Percentiles rank a stretch among this genome's conserved stretches.
Conservation (phyloP, 306 rosid species). For the Oemleria cerasiformis region DNA sequence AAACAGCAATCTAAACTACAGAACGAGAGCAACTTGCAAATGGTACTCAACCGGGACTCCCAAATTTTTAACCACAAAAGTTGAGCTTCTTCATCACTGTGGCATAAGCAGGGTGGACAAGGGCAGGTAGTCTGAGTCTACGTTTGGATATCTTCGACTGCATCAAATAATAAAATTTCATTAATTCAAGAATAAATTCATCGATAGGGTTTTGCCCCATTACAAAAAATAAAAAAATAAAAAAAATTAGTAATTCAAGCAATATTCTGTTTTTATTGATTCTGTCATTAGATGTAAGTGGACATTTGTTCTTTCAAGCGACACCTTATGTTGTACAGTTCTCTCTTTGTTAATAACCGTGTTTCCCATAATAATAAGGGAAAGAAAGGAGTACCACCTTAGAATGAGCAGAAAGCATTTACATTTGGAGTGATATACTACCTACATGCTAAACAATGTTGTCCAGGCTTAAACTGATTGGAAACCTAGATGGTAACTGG, state of each 20-base stretch:
- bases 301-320: too few relatives aligned
- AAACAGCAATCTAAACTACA: neutral
- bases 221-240: neutral
- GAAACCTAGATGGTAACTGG: too few relatives aligned
- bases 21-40: constrained; percentile 4
- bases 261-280: too few relatives aligned
- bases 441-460: neutral
- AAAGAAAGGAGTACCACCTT: neutral
- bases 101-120: constrained; percentile 76
- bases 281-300: neutral
- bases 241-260: neutral
- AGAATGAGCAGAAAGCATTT: too few relatives aligned
- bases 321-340: too few relatives aligned
- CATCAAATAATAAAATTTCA: constrained; percentile 30
- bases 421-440: too few relatives aligned
- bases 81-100: constrained; percentile 89
- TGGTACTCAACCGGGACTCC: constrained; percentile 18
- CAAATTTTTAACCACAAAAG: constrained; percentile 51
- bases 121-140: constrained; percentile 66
- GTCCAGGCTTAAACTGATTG: neutral
- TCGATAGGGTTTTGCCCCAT: neutral
- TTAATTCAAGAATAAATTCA: neutral
- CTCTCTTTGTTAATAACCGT: neutral
- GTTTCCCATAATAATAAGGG: neutral
- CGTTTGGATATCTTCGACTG: constrained; percentile 93